phyloP scores from a whole-genome alignment of 257 asterid genomes.

The Capsicum pubescens region DNA sequence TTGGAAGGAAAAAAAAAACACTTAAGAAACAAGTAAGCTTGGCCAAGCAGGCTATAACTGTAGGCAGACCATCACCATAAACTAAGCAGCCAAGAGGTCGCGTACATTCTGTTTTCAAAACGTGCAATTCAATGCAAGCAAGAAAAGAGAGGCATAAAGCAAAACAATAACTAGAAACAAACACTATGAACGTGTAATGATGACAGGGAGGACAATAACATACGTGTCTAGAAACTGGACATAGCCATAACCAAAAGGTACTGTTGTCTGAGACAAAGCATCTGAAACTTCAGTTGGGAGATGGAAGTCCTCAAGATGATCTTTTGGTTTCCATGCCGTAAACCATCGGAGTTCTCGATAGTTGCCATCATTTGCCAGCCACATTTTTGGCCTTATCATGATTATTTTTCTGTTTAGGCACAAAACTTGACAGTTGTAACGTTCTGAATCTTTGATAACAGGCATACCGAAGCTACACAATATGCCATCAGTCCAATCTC shows the following conservation, averaged over 20 bases:
- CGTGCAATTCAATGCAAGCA: background rate
- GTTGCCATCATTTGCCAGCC: conserved; percentile 95
- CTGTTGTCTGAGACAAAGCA: conserved; percentile 64
- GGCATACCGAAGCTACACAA: conserved; percentile 97
- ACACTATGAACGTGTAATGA: background rate
- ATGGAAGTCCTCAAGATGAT: conserved; percentile 72
- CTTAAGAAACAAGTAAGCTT: no score
- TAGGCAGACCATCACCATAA: background rate
- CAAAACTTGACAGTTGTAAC: conserved; percentile 87
- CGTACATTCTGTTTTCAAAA: background rate
- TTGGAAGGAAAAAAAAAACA: no score
- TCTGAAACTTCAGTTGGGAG: conserved; percentile 79
- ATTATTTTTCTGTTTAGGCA: conserved; percentile 81
- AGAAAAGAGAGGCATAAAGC: background rate
- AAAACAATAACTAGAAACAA: background rate
- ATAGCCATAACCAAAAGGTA: conserved; percentile 91
- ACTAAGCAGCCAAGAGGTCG: background rate
- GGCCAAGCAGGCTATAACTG: background rate
- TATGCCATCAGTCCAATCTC: conserved; percentile 89
- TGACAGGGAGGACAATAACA: conserved; percentile 31
- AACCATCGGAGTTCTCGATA: conserved; percentile 93
- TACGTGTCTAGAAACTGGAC: conserved; percentile 86
- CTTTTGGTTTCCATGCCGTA: conserved; percentile 89
- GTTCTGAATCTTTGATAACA: conserved; percentile 79
- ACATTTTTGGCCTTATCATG: conserved; percentile 94